Base-by-base conservation (phyloP, 2,329 filamentous ascomycete species). In the Pestalotiopsis fici region DNA sequence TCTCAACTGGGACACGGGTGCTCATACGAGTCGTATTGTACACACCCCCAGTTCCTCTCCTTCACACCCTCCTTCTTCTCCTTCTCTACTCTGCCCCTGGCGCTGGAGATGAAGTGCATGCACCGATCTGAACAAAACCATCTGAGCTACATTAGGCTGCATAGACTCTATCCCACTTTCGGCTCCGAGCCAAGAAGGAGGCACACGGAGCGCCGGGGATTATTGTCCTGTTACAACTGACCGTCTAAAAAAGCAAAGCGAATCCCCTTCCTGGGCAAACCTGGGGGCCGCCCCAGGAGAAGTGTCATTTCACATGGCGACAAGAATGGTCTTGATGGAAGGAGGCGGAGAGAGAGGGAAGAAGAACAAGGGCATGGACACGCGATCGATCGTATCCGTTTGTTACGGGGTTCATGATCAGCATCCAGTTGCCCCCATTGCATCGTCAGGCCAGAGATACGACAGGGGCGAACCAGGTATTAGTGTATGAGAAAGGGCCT, bases 121-220 rank as follows among this genome's bases (percentile, higher is more conserved):
- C 55, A 57, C 27, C 55, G 31, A 59, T 59, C 47, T 35, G 23
- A 64, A 12, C 61, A 64, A 63, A 63, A 31, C n/a, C 35, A 23
- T 37, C 60, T 31, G 28, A 37, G 39, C 11, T 25, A 43, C 37
- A 43, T 43, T 23, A 54, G 50, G 61, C 39, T 64, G 61, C 61
- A 55, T 54, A 54, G 28, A 59, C 57, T 37, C 57, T 59, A 31
- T 59, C 31, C 57, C 57, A 27, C 57, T 37, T 59, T 37, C 57
- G 31, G 57, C 57, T 27, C 31, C 57, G n/a, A 31, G n/a, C 25
- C 15, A 59, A 35, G 57, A 15, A 59, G 31, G 57, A 50, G 43
- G 43, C 43, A 50, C 43, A 50, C 43, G 57, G n/a, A 59, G 25
- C 57, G 57, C 31, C 57, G 28, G 28, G 28, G 27, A 59, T 59